Percentiles rank a stretch among this genome's conserved stretches.
Conservation (phyloP, 495 filamentous ascomycete genomes). For the Talaromyces thailandensis region DNA sequence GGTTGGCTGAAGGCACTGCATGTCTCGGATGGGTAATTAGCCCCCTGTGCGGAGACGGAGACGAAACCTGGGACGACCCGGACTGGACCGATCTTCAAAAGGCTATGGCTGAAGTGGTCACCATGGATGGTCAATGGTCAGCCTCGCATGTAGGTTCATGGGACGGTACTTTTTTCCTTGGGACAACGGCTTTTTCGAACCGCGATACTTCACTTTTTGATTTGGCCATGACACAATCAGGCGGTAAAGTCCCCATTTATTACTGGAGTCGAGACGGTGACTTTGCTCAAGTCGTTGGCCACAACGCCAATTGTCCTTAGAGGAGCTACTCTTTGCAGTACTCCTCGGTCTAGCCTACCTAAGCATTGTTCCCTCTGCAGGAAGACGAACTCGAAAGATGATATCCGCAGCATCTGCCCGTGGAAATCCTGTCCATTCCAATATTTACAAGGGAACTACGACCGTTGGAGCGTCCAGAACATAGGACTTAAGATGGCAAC, state of each 20-base stretch:
- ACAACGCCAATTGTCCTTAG: background rate
- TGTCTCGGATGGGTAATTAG: background rate
- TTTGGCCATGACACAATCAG: background rate
- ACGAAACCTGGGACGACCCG: background rate
- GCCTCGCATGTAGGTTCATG: background rate
- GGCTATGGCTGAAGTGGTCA: background rate
- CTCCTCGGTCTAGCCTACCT: no score
- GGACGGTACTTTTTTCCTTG: background rate
- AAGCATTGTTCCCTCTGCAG: no score
- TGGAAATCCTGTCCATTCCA: no score
- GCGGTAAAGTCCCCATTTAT: background rate
- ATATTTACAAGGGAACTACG: no score
- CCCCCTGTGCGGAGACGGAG: background rate
- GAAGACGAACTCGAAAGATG: no score
- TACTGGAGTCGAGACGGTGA: slow-evolving; percentile 1
- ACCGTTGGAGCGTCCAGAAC: no score
- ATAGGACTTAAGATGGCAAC: no score
- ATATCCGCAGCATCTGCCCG: no score
- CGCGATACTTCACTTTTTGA: background rate
- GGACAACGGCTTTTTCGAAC: background rate
- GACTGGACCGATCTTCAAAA: background rate
- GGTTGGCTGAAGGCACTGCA: background rate
- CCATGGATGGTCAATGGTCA: background rate
- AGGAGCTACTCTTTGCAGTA: background rate
- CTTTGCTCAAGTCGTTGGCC: background rate